phyloP scores from a whole-genome alignment of 768 basidiomycete species.

The Mycena epipterygia region DNA sequence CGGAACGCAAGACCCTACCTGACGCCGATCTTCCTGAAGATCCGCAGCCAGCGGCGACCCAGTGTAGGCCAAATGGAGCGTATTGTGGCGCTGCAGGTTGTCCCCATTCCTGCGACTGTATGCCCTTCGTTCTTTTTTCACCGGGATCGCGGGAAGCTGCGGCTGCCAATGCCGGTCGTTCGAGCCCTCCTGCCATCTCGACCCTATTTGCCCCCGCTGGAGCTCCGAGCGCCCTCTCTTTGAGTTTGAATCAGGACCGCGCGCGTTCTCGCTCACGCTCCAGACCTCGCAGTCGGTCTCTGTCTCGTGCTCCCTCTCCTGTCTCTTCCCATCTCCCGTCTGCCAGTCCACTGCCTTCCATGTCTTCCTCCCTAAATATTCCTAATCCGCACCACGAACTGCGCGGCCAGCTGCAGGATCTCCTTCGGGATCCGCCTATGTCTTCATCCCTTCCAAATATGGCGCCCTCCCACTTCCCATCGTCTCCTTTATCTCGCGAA shows the following conservation, averaged over 20 bases:
- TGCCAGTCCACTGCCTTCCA: conserved; percentile 35
- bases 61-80: not conserved
- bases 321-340: not conserved
- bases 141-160: conserved; percentile 30
- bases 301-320: conserved; percentile 31
- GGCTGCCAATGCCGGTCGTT: conserved; percentile 18
- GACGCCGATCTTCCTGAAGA: conserved; percentile 27
- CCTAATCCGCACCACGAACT: conserved; percentile 46
- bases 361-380: conserved; percentile 36
- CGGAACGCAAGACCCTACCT: conserved; percentile 14
- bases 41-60: not conserved
- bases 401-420: conserved; percentile 59
- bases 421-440: conserved; percentile 58
- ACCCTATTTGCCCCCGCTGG: not conserved
- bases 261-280: conserved; percentile 39
- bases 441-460: conserved; percentile 62
- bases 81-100: conserved; percentile 39
- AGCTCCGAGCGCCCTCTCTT: conserved; percentile 35
- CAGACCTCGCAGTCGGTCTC: conserved; percentile 35
- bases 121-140: conserved; percentile 31
- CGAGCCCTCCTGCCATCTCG: conserved; percentile 1
- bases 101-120: conserved; percentile 38
- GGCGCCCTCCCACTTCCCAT: conserved; percentile 35
- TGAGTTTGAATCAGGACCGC: conserved; percentile 27
- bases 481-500: conserved; percentile 37